phyloP scores from a whole-genome alignment of 345 rosid genomes.

The Eucalyptus victrix region DNA sequence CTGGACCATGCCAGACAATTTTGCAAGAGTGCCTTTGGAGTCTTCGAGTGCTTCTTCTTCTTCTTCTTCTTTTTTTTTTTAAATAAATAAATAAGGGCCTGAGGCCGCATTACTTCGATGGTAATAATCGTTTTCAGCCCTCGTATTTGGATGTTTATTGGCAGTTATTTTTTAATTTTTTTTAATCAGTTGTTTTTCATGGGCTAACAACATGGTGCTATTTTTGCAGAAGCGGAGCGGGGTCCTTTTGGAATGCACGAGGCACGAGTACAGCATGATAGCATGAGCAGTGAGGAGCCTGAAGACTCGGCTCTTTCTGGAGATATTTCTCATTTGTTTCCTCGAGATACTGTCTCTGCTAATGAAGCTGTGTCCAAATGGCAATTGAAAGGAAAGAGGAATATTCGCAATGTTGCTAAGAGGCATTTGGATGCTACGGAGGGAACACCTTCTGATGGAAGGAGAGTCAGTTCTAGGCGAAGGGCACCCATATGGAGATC shows the following conservation, averaged over 20 bases:
- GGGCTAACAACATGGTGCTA: conserved; percentile 13
- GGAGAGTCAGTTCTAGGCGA: conserved; percentile 22
- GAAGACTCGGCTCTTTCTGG: conserved; percentile 69
- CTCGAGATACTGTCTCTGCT: conserved; percentile 24
- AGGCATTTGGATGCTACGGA: conserved; percentile 23
- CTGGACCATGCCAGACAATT: not conserved
- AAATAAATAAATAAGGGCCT: not conserved
- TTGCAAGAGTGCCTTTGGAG: not conserved
- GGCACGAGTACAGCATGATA: conserved; percentile 40
- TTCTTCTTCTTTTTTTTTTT: not conserved
- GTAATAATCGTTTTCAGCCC: not conserved
- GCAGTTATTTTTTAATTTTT: not conserved
- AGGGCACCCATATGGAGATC: conserved; percentile 25
- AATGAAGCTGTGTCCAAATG: conserved; percentile 78
- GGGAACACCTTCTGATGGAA: conserved; percentile 22
- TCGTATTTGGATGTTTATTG: not conserved
- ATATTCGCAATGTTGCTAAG: conserved; percentile 52
- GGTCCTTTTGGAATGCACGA: conserved; percentile 24
- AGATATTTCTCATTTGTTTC: conserved; percentile 36
- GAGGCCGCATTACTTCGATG: not conserved
- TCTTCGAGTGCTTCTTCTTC: not conserved
- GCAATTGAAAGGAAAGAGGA: conserved; percentile 89
- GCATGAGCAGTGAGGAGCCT: conserved; percentile 63
- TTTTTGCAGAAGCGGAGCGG: conserved; percentile 8
- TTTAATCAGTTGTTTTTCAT: not conserved